phyloP scores from a whole-genome alignment of 176 grass and related monocot species.

The Phyllostachys edulis region DNA sequence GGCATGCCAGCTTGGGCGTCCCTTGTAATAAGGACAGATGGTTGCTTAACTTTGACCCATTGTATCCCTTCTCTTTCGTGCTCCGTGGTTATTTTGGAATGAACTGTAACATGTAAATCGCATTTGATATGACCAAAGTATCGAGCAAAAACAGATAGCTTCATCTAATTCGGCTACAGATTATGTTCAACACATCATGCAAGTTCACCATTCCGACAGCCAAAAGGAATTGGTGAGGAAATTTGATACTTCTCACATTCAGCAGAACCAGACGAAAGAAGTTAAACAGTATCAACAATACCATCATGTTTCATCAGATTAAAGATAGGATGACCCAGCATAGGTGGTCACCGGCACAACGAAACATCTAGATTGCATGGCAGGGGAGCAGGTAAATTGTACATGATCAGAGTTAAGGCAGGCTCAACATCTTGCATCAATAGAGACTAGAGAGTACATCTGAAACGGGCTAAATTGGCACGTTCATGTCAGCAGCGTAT shows the following conservation, averaged over 20 bases:
- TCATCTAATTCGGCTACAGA: not conserved
- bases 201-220: too few species aligned
- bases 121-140: not conserved
- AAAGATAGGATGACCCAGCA: not conserved
- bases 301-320: not conserved
- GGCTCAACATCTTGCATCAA: too few species aligned
- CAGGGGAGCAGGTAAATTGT: not conserved
- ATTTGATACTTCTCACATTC: too few species aligned
- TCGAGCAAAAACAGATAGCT: not conserved
- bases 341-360: not conserved
- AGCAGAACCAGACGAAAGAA: too few species aligned
- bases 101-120: not conserved
- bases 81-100: not conserved
- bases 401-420: not conserved
- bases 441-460: not conserved
- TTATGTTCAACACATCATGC: too few species aligned
- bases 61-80: not conserved
- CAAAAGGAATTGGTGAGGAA: too few species aligned
- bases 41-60: not conserved
- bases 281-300: too few species aligned
- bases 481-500: constrained; percentile 12
- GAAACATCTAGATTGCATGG: not conserved
- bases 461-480: not conserved
- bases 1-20: not conserved
- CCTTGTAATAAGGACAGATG: constrained; percentile 11